phyloP scores from a whole-genome alignment of 106 monocot species.

The Cymbidium sinense region DNA sequence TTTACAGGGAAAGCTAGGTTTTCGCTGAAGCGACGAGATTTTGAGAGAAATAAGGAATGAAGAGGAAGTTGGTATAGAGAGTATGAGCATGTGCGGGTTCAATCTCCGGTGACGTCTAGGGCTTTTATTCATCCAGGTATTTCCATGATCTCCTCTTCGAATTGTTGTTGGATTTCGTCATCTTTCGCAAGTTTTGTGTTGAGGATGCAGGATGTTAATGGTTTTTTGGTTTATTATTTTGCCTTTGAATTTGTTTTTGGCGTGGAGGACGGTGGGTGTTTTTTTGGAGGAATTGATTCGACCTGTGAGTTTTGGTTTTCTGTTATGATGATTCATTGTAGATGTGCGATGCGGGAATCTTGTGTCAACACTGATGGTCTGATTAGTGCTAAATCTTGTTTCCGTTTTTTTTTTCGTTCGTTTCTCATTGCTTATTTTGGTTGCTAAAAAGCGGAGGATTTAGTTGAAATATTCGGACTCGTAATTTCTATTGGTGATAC shows the following conservation, averaged over 20 bases:
- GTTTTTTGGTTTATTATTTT: background rate
- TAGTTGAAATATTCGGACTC: background rate
- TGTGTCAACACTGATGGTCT: background rate
- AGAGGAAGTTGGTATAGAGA: background rate
- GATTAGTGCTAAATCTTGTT: background rate
- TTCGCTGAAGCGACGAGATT: background rate
- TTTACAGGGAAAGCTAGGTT: background rate
- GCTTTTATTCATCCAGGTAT: constrained; percentile 3
- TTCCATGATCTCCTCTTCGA: background rate
- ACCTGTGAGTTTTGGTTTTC: no score
- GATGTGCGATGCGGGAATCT: no score
- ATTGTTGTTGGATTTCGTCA: background rate
- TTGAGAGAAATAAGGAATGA: background rate
- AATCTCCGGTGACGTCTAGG: constrained; percentile 3
- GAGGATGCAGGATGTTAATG: background rate
- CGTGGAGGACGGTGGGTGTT: background rate
- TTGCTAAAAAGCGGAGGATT: background rate
- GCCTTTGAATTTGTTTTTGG: background rate
- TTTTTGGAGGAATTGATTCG: background rate
- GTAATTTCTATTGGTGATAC: no score
- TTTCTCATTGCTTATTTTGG: background rate
- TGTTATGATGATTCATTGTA: no score
- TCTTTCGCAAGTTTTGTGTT: background rate
- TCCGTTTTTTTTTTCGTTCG: background rate
- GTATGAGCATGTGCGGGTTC: background rate